phyloP scores from a whole-genome alignment of 768 basidiomycete species.

The Rhizopogon vulgaris region DNA sequence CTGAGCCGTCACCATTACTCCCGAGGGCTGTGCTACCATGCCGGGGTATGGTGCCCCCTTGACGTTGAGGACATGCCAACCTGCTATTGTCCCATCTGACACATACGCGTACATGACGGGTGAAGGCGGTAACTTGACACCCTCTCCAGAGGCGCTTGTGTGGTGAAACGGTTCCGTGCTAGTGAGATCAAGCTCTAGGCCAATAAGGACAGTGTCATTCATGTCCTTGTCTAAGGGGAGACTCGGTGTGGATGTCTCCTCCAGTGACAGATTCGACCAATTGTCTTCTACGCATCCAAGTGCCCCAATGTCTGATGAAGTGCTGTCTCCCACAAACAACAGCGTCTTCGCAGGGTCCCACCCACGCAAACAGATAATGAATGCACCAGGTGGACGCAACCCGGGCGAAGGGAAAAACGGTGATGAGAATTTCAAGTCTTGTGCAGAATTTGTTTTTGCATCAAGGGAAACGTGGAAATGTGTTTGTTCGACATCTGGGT shows the following conservation, averaged over 20 bases:
- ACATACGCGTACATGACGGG: conserved; percentile 73
- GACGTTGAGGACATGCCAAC: conserved; percentile 62
- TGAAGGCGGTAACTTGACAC: conserved; percentile 36
- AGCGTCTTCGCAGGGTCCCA: conserved; percentile 41
- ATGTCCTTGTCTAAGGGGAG: conserved; percentile 64
- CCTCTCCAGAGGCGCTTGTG: conserved; percentile 36
- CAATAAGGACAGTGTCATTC: conserved; percentile 65
- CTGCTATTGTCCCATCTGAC: conserved; percentile 72
- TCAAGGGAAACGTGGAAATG: conserved; percentile 39
- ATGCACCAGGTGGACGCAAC: conserved; percentile 39
- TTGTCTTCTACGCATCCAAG: conserved; percentile 32
- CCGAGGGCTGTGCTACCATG: conserved; percentile 32
- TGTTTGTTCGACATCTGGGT: conserved; percentile 34
- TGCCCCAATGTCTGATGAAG: conserved; percentile 45
- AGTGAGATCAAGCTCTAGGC: conserved; percentile 63
- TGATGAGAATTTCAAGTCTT: conserved; percentile 31
- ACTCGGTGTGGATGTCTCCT: conserved; percentile 46
- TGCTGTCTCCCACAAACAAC: conserved; percentile 42
- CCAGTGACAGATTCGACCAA: conserved; percentile 41
- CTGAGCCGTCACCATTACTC: conserved; percentile 25
- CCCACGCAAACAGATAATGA: conserved; percentile 30
- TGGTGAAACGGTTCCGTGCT: conserved; percentile 33
- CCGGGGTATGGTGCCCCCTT: conserved; percentile 49
- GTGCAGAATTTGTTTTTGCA: conserved; percentile 30
- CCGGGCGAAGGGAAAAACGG: conserved; percentile 42